Conservation (phyloP, 768 basidiomycete species). For the Serendipita sp. region DNA sequence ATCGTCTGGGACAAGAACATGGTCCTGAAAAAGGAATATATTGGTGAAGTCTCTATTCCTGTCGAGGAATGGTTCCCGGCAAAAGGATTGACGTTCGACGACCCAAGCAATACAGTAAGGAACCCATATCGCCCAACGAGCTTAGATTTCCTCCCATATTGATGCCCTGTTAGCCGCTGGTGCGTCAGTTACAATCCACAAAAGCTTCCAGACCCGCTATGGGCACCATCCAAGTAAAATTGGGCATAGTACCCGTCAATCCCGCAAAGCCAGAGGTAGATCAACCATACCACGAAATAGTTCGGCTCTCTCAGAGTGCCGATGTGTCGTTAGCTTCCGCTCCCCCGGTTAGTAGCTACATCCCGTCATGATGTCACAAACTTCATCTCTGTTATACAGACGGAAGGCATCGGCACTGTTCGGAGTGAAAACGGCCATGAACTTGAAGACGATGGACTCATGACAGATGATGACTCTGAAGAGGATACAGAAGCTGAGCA, state of each 20-base stretch:
- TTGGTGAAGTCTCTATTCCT: conserved; percentile 69
- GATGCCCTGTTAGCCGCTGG: background rate
- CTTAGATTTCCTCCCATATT: background rate
- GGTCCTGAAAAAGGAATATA: conserved; percentile 74
- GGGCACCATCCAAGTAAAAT: conserved; percentile 42
- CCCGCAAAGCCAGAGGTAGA: conserved; percentile 33
- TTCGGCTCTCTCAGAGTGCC: conserved; percentile 42
- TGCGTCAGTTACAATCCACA: conserved; percentile 29
- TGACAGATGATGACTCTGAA: conserved; percentile 39
- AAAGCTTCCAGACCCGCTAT: conserved; percentile 29
- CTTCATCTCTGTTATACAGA: conserved; percentile 28
- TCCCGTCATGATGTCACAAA: background rate
- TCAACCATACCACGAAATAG: conserved; percentile 46
- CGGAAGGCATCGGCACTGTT: conserved; percentile 72
- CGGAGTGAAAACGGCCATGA: conserved; percentile 45
- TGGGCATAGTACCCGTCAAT: conserved; percentile 37
- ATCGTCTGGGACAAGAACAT: conserved; percentile 89
- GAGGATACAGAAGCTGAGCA: conserved; percentile 24
- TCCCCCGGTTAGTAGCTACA: conserved; percentile 43
- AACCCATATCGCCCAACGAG: background rate
- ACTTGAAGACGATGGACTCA: conserved; percentile 60
- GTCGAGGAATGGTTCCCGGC: conserved; percentile 70
- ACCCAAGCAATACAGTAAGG: conserved; percentile 52
- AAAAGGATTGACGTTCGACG: conserved; percentile 37
- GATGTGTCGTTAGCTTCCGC: conserved; percentile 46